These are phyloP conservation scores for Lavandula angustifolia DNA, from an alignment of 257 asterid species.

Conservation along the genomic window DNA sequence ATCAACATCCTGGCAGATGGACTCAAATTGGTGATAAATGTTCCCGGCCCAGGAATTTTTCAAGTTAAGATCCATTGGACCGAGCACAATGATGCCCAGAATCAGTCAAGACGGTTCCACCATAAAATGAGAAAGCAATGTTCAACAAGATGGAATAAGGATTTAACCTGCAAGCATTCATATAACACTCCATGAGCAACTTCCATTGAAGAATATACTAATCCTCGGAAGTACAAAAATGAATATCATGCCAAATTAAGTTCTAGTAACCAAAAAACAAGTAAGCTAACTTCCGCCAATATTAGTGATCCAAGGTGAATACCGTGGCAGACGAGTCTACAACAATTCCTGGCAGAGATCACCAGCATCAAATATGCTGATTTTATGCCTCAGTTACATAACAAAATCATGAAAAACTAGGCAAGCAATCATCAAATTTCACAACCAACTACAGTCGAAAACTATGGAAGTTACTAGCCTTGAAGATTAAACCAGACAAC, in stretches of 20 bases:
- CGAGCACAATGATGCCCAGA: constrained; percentile 2
- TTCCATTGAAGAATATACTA: not conserved
- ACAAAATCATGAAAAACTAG: too few relatives aligned
- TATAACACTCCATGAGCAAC: constrained; percentile 18
- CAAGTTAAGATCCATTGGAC: constrained; percentile 43
- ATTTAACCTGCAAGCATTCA: constrained; percentile 33
- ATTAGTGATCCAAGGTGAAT: not conserved
- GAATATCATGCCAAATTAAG: not conserved
- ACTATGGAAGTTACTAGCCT: not conserved
- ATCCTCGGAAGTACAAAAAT: not conserved
- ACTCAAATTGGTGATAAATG: constrained; percentile 66
- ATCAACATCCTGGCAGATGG: constrained; percentile 69
- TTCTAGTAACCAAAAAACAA: not conserved
- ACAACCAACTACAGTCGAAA: not conserved
- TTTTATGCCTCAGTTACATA: too few relatives aligned
- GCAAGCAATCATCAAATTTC: not conserved
- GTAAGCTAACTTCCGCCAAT: not conserved
- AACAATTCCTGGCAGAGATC: not conserved
- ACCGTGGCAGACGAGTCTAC: not conserved
- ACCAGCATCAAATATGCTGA: not conserved
- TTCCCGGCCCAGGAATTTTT: constrained; percentile 60
- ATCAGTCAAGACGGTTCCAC: constrained; percentile 24
- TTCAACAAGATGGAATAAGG: constrained; percentile 5
- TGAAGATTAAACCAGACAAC: constrained; percentile 15
- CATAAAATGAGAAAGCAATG: constrained; percentile 17